Conservation (phyloP, 1,284 basidiomycete species). For the Austroboletus olivaceoglutinosus region DNA sequence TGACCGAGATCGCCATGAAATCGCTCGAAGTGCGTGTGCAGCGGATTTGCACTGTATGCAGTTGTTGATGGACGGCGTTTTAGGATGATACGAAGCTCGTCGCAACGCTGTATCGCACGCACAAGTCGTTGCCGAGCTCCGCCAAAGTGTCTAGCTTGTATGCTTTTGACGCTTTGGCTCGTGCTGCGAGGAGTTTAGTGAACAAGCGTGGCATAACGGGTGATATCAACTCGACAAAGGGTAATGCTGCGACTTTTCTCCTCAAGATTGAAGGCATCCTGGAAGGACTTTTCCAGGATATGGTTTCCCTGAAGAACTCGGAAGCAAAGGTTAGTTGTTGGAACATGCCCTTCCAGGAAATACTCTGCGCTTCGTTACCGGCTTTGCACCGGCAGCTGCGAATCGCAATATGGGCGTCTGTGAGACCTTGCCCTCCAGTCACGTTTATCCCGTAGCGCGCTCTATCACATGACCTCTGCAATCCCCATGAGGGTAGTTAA, state of each 20-base stretch:
- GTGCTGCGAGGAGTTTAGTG: conserved; percentile 70
- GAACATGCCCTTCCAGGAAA: conserved; percentile 11
- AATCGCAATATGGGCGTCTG: background rate
- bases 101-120: conserved; percentile 79
- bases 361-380: conserved; percentile 3
- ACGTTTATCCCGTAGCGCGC: conserved; percentile 9
- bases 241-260: conserved; percentile 79
- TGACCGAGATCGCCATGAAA: conserved; percentile 73
- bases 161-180: conserved; percentile 84
- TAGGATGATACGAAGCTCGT: conserved; percentile 85
- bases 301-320: conserved; percentile 56
- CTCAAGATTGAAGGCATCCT: conserved; percentile 83
- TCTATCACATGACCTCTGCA: conserved; percentile 13
- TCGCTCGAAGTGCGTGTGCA: conserved; percentile 61
- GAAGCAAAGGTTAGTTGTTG: conserved; percentile 79
- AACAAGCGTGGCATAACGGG: conserved; percentile 62
- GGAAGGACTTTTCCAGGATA: conserved; percentile 80
- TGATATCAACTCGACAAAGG: conserved; percentile 54
- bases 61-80: conserved; percentile 5
- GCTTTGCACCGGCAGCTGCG: conserved; percentile 6
- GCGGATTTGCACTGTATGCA: background rate
- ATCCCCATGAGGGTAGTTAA: conserved; percentile 27
- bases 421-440: conserved; percentile 1
- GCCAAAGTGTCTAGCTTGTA: conserved; percentile 84
- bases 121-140: conserved; percentile 66